Evolutionary conservation across 768 basidiomycete genomes (phyloP).

Genomic region (Naematelia encephala): DNA sequence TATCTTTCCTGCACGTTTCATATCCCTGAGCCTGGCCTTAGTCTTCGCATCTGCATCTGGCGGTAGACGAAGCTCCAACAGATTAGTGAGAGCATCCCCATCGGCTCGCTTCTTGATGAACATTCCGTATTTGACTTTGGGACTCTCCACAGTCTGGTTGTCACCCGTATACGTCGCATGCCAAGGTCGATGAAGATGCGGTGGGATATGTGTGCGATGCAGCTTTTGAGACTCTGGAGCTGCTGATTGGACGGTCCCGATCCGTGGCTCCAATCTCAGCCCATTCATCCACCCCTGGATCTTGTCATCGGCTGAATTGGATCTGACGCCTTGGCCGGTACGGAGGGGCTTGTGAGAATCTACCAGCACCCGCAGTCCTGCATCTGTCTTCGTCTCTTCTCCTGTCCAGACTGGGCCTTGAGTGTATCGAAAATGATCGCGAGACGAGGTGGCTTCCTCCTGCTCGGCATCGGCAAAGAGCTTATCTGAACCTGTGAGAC

Average conservation of each 20-base stretch:
- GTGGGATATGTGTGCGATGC: conserved; percentile 41
- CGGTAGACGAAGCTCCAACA: conserved; percentile 38
- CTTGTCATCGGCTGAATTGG: conserved; percentile 28
- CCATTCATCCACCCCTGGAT: conserved; percentile 35
- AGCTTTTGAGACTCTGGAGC: conserved; percentile 4
- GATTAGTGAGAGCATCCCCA: conserved; percentile 30
- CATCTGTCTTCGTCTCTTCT: conserved; percentile 67
- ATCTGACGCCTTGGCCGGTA: conserved; percentile 49
- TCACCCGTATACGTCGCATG: conserved; percentile 43
- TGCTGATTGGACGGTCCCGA: conserved; percentile 31
- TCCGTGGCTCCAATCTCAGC: conserved; percentile 53
- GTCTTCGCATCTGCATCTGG: conserved; percentile 45
- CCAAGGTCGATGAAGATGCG: conserved; percentile 45
- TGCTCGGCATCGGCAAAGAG: conserved; percentile 65
- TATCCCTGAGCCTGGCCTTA: conserved; percentile 50
- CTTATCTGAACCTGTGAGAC: conserved; percentile 53
- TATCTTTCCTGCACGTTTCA: conserved; percentile 57
- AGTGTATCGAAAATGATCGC: conserved; percentile 51
- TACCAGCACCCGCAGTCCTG: conserved; percentile 76
- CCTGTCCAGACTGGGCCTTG: conserved; percentile 71
- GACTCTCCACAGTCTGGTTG: conserved; percentile 11
- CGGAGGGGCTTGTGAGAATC: conserved; percentile 75
- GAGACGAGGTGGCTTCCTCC: conserved; percentile 25
- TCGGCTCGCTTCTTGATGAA: conserved; percentile 35
- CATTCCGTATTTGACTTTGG: conserved; percentile 45